Evolutionary conservation across 2,329 filamentous ascomycete species (phyloP).

Genomic region (Penicillium nordicum): DNA sequence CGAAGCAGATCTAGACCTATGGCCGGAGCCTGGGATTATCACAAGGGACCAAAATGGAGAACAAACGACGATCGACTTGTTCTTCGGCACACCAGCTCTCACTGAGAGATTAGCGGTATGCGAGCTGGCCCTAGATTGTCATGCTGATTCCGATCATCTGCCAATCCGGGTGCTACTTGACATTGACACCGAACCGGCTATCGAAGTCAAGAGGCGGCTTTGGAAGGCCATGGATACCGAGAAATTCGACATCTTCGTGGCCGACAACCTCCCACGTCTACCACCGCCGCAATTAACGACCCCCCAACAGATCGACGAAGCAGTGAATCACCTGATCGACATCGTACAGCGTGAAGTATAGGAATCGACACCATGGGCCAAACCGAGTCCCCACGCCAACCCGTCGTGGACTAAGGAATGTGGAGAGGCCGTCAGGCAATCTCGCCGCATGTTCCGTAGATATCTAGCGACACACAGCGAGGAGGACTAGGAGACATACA

Average conservation of each 20-base stretch:
- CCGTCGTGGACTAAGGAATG: background rate
- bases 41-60: background rate
- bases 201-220: background rate
- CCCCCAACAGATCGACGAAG: background rate
- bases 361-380: background rate
- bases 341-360: accelerated
- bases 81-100: background rate
- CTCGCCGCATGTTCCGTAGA: background rate
- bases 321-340: background rate
- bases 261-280: background rate
- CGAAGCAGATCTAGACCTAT: accelerated
- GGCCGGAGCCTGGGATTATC: background rate
- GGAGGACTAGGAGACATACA: background rate
- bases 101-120: background rate
- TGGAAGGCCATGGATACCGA: background rate
- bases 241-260: background rate
- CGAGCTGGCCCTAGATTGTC: background rate
- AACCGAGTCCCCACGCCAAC: background rate
- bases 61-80: background rate
- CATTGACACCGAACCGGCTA: accelerated
- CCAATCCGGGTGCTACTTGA: background rate
- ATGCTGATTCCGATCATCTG: background rate
- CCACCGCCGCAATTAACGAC: background rate
- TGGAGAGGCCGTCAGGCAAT: background rate
- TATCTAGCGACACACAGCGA: background rate